Percentiles rank a stretch among this genome's conserved stretches.
Evolutionary conservation across 208 protist genomes (phyloP).

Genomic region (Trichomonas vaginalis): DNA sequence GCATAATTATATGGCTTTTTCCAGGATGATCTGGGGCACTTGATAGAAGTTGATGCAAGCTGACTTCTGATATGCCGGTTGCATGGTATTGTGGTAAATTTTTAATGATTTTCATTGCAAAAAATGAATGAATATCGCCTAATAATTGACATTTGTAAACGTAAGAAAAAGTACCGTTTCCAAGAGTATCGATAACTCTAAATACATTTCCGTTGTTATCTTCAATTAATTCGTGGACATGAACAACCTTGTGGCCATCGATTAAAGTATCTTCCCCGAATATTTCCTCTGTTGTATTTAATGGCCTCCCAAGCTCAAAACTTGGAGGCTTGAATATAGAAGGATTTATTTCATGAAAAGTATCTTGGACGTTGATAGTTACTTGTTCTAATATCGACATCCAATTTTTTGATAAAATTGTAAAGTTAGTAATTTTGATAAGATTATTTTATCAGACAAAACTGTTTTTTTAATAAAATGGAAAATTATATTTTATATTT

Average conservation of each 20-base stretch:
- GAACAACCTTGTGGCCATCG: neutral
- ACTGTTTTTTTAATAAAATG: too few species aligned
- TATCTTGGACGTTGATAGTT: neutral
- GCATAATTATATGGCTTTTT: neutral
- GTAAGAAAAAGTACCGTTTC: constrained; percentile 11
- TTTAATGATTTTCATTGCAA: neutral
- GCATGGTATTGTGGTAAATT: neutral
- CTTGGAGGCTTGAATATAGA: neutral
- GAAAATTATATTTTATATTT: too few species aligned
- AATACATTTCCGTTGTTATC: neutral
- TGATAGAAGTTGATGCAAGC: neutral
- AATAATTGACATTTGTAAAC: neutral
- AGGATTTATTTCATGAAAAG: neutral
- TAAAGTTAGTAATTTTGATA: too few species aligned
- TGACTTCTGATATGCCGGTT: neutral
- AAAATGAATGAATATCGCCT: neutral
- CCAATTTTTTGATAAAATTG: neutral
- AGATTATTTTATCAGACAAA: too few species aligned
- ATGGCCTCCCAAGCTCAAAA: neutral
- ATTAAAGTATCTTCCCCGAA: neutral
- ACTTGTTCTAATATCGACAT: neutral
- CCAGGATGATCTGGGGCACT: neutral
- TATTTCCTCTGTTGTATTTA: neutral
- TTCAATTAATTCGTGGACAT: neutral
- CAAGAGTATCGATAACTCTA: neutral